Evolutionary conservation across 768 basidiomycete species (phyloP).

Genomic region (Hemileccinum impolitum): DNA sequence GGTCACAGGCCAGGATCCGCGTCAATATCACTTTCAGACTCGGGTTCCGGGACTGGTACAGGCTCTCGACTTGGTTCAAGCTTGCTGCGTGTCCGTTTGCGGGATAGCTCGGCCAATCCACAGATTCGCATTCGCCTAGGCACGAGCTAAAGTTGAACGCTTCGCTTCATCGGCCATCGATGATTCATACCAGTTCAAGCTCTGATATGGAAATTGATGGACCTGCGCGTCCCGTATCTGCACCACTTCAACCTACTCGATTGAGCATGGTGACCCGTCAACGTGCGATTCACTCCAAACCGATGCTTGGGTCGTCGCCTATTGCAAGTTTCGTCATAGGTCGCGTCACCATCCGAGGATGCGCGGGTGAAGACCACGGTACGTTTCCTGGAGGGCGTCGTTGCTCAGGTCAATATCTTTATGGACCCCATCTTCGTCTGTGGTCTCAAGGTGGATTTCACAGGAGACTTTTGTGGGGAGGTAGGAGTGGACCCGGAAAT

Average conservation of each 20-base stretch:
- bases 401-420: neutral
- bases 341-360: constrained; percentile 12
- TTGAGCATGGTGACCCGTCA: neutral
- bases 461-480: constrained; percentile 19
- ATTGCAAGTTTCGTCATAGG: constrained; percentile 20
- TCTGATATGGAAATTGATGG: constrained; percentile 28
- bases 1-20: constrained; percentile 11
- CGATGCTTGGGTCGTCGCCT: constrained; percentile 11
- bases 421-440: constrained; percentile 1
- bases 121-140: constrained; percentile 11
- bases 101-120: constrained; percentile 30
- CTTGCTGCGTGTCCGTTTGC: constrained; percentile 20
- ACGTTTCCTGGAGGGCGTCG: constrained; percentile 34
- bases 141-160: constrained; percentile 6
- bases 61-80: constrained; percentile 25
- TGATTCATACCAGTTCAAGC: constrained; percentile 2
- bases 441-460: constrained; percentile 18
- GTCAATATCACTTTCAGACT: constrained; percentile 26
- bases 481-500: neutral
- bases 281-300: constrained; percentile 2
- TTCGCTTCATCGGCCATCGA: constrained; percentile 7
- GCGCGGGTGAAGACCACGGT: constrained; percentile 11
- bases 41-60: constrained; percentile 21
- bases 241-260: constrained; percentile 13
- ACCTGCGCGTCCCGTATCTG: constrained; percentile 18